A percentile compares a stretch with the other conserved stretches of the same genome.
Conservation (phyloP, 2,329 filamentous ascomycete species). For the Beauveria caledonica region DNA sequence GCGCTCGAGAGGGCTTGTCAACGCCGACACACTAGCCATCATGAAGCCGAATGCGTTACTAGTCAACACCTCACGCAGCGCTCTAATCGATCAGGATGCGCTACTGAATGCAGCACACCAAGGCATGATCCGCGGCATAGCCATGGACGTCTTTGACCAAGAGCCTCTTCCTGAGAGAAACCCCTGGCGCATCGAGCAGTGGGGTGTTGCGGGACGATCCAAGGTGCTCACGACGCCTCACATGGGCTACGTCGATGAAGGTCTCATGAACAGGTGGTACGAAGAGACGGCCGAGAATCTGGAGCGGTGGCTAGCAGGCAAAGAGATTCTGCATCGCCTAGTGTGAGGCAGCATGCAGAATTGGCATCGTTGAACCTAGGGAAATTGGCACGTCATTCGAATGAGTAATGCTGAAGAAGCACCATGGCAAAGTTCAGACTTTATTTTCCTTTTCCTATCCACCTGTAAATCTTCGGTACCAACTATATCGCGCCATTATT, state of each 20-base stretch:
- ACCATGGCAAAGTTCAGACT: background rate
- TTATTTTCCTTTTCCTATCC: background rate
- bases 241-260: constrained; percentile 65
- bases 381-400: background rate
- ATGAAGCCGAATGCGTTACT: constrained; percentile 58
- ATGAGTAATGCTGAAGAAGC: background rate
- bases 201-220: constrained; percentile 52
- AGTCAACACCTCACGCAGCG: constrained; percentile 65
- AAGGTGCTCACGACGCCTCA: constrained; percentile 60
- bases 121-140: constrained; percentile 57
- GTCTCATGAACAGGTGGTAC: constrained; percentile 58
- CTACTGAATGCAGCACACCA: constrained; percentile 49
- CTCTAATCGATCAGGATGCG: constrained; percentile 58
- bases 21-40: constrained; percentile 42
- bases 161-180: constrained; percentile 62
- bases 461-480: background rate
- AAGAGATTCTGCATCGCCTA: constrained; percentile 15
- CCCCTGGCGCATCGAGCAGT: constrained; percentile 56
- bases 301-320: constrained; percentile 36
- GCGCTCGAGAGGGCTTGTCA: constrained; percentile 53
- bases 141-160: constrained; percentile 64
- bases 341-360: background rate
- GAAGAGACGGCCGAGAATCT: constrained; percentile 57
- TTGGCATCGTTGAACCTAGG: background rate
- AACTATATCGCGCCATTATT: constrained; percentile 4